These are phyloP conservation scores for Colletotrichum shisoi DNA, from an alignment of 2,329 filamentous ascomycete genomes.

Conservation along the genomic window DNA sequence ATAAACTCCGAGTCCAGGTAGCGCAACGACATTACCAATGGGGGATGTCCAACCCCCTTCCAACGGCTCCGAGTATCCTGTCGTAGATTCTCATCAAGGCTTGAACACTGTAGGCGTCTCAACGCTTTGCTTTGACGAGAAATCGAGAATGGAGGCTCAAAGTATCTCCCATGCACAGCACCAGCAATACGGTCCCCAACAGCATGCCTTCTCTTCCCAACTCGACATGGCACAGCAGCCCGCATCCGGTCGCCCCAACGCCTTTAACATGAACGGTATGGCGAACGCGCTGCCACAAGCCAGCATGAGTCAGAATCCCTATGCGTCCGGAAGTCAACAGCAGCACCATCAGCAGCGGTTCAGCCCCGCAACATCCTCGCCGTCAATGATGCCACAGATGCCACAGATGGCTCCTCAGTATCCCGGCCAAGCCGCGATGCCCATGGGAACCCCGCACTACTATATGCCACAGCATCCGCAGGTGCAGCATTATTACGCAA, in stretches of 20 bases:
- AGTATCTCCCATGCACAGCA: slow-evolving; percentile 40
- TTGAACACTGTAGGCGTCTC: slow-evolving; percentile 27
- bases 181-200: slow-evolving; percentile 46
- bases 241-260: slow-evolving; percentile 45
- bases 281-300: slow-evolving; percentile 54
- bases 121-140: slow-evolving; percentile 21
- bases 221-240: slow-evolving; percentile 52
- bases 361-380: slow-evolving; percentile 46
- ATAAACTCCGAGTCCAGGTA: slow-evolving; percentile 25
- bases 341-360: slow-evolving; percentile 48
- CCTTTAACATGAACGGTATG: slow-evolving; percentile 60
- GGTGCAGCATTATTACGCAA: slow-evolving; percentile 55
- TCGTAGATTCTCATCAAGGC: slow-evolving; percentile 39
- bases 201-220: slow-evolving; percentile 54
- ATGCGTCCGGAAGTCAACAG: slow-evolving; percentile 49
- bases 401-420: slow-evolving; percentile 53
- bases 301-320: slow-evolving; percentile 52
- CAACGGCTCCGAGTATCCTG: slow-evolving; percentile 39
- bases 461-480: slow-evolving; percentile 57
- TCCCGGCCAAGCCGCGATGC: slow-evolving; percentile 50
- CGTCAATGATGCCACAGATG: slow-evolving; percentile 51
- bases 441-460: slow-evolving; percentile 54
- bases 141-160: slow-evolving; percentile 31
- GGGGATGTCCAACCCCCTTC: slow-evolving; percentile 46
- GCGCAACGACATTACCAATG: slow-evolving; percentile 44